Conservation (phyloP, 1,284 basidiomycete species). For the Cryptococcus sp. region DNA sequence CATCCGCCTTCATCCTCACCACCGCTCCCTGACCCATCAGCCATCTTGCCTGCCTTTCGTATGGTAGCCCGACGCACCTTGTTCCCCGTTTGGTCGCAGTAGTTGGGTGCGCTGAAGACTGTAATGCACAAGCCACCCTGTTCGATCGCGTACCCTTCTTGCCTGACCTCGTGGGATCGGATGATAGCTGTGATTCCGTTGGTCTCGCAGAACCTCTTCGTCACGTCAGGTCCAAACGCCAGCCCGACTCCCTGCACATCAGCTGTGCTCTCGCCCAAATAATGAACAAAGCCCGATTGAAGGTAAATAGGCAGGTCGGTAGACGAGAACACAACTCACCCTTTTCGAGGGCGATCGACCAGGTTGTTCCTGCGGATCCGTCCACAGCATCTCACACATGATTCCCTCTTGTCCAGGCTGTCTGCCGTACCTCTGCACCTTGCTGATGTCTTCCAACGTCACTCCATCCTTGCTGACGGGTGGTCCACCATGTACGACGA, state of each 20-base stretch:
- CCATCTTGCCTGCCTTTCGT: background rate
- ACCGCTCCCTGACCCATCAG: conserved; percentile 43
- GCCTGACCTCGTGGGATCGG: conserved; percentile 94
- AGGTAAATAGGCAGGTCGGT: conserved; percentile 21
- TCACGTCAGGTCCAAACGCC: conserved; percentile 92
- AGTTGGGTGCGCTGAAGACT: conserved; percentile 47
- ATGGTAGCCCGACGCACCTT: conserved; percentile 25
- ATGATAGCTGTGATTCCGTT: conserved; percentile 86
- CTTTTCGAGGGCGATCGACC: conserved; percentile 97
- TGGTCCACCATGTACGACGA: conserved; percentile 87
- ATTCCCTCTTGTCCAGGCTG: conserved; percentile 94
- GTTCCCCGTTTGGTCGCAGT: conserved; percentile 49
- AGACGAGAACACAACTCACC: no score
- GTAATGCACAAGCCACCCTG: conserved; percentile 52
- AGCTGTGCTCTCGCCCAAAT: no score
- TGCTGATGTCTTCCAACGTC: conserved; percentile 83
- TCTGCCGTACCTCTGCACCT: conserved; percentile 71
- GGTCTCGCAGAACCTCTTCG: conserved; percentile 75
- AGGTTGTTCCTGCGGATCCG: conserved; percentile 82
- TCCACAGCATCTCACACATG: conserved; percentile 86
- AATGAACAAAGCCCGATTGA: background rate
- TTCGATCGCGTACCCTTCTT: conserved; percentile 58
- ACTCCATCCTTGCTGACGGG: conserved; percentile 93
- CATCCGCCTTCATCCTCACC: conserved; percentile 73
- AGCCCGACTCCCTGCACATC: conserved; percentile 76